Percentiles rank a stretch among this genome's conserved stretches.
Evolutionary conservation across 805 yeast species (phyloP).

Genomic region (Dipodascus geniculatus): DNA sequence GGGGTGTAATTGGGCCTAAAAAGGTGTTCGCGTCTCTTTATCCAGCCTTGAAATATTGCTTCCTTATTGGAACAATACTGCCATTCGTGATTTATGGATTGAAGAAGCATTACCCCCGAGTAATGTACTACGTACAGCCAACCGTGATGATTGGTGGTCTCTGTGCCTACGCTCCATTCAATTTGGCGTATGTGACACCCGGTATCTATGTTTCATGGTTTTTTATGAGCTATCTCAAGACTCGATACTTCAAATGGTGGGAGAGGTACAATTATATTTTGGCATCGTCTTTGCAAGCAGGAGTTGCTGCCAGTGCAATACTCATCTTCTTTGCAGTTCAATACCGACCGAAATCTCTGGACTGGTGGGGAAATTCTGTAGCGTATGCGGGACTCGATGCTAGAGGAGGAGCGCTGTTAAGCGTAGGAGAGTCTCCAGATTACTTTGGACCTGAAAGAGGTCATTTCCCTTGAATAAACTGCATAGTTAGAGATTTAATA

Average conservation of each 20-base stretch:
- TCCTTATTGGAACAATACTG: conserved; percentile 12
- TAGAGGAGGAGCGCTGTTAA: neutral
- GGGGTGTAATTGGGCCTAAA: conserved; percentile 49
- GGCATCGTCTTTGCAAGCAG: conserved; percentile 41
- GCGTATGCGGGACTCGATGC: neutral
- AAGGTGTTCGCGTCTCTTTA: conserved; percentile 34
- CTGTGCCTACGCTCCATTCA: conserved; percentile 49
- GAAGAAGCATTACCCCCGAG: conserved; percentile 31
- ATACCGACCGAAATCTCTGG: conserved; percentile 22
- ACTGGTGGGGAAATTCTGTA: conserved; percentile 39
- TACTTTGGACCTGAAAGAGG: neutral
- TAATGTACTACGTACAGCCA: conserved; percentile 23
- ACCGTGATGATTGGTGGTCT: conserved; percentile 25
- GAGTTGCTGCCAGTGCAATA: conserved; percentile 37
- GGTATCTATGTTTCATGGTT: conserved; percentile 46
- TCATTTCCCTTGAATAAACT: neutral
- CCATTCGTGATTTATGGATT: conserved; percentile 13
- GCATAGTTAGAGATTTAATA: neutral
- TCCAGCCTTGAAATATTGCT: conserved; percentile 15
- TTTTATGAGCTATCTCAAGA: conserved; percentile 43
- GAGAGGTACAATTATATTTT: conserved; percentile 49
- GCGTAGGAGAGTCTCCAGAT: neutral
- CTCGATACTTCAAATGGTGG: conserved; percentile 49
- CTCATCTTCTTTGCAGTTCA: conserved; percentile 33
- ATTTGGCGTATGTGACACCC: conserved; percentile 50